These are phyloP conservation scores for Starmera dryadoides DNA, from an alignment of 805 yeast species.

Conservation along the genomic window DNA sequence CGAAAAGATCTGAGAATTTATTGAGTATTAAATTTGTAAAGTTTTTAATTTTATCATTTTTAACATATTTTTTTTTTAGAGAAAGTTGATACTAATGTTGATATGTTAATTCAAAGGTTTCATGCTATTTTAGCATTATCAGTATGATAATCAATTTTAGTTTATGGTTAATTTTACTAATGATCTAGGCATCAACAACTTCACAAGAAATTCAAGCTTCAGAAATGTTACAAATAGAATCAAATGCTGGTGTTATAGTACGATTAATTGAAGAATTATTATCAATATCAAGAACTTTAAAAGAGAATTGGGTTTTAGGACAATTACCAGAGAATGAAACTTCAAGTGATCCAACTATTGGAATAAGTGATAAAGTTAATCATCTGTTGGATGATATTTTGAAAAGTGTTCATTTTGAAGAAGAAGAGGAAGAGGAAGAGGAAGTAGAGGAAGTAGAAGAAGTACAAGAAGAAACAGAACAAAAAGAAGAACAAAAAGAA, in stretches of 20 bases:
- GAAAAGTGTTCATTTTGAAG: slow-evolving; percentile 3
- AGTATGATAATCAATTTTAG: background rate
- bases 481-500: background rate
- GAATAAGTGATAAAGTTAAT: slow-evolving; percentile 3
- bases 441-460: slow-evolving; percentile 1
- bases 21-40: slow-evolving; percentile 21
- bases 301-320: slow-evolving; percentile 52
- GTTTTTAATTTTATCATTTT: background rate
- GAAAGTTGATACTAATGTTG: slow-evolving; percentile 43
- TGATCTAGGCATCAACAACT: slow-evolving; percentile 21
- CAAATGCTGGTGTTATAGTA: slow-evolving; percentile 43
- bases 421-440: slow-evolving; percentile 7
- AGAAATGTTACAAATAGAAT: slow-evolving; percentile 47
- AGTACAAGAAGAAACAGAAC: background rate
- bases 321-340: slow-evolving; percentile 32
- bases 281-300: slow-evolving; percentile 37
- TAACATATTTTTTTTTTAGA: slow-evolving; percentile 19
- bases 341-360: slow-evolving; percentile 5
- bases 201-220: slow-evolving; percentile 33
- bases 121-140: slow-evolving; percentile 45
- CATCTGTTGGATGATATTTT: slow-evolving; percentile 3
- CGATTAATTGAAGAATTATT: slow-evolving; percentile 46
- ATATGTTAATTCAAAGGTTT: slow-evolving; percentile 42
- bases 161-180: too few relatives aligned
- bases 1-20: slow-evolving; percentile 33